Evolutionary conservation across 306 rosid species (phyloP), one percentile per base, ranked within the genome.

Genomic region (Senna siamea): DNA sequence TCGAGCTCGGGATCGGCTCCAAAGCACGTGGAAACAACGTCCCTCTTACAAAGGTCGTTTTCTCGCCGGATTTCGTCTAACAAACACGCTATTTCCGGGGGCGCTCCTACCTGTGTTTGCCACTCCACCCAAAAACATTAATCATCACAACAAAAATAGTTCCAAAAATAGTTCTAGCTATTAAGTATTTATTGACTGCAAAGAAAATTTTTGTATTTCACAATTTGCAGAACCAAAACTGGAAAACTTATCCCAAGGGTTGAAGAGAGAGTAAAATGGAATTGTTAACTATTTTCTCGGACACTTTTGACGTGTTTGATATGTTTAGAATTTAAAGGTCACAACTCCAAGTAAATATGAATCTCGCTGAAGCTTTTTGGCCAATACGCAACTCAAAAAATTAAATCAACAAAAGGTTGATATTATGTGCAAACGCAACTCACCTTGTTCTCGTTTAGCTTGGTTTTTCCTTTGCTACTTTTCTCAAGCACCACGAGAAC

Each of bases 1-100:
- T 92, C 99, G 58, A 94, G 97, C 90, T 91, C 99, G 90, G 96
- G 99, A 87, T 95, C 99, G 89, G 83, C 90, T 89, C 99, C 97
- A 51, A 80, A 74, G 84, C 96, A 88, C 92, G 97, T 88, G 96
- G 97, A 83, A 73, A 85, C 86, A 28, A 70, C 78, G 72, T 88
- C 85, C 19, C 79, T 62, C 83, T 87, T 87, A 64, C 77, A 78
- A 62, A 77, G 63, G 78, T 90, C 93, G 69, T 84, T 86, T 83
- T 90, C 90, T 79, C 78, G 78, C 50, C 87, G 88, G 89, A 95
- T 88, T 83, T 87, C 97, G 13, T 91, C 98, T 17, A 95, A 81
- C 81, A 88, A 84, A 46, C 84, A 52, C 48, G 90, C 93, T 15
- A 92, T 87, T 77, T 92, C 99, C 57, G 96, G 96, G 46, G 99